Base-by-base conservation (phyloP, 768 basidiomycete genomes). In the Amanita rimosa region DNA sequence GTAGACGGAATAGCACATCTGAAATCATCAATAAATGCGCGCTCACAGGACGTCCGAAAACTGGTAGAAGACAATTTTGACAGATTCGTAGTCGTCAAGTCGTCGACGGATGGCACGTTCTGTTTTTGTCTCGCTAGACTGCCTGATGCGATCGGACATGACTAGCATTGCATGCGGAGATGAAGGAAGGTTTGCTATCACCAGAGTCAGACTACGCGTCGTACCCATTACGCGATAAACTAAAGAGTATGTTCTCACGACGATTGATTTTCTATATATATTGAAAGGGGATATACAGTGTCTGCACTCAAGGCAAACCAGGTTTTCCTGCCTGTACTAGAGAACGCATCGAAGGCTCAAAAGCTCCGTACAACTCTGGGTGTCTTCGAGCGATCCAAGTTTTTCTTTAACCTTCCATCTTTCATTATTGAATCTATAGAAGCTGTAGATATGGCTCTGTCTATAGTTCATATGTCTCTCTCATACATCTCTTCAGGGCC, bases 41-140 rank as follows among this genome's bases (percentile, higher is more conserved):
- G 94, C 38, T 94, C 92, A 1, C 89, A 94, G 55, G 96, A 94
- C n/a, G 83, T 98, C 49, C 75, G 93, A 35, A 79, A 94, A 17
- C 74, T 99, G 27, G 96, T 99, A 8, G 94, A 97, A 62, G 92
- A 97, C 57, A 96, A 98, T 64, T 97, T 98, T 64, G 94, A 98
- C 66, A 76, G 92, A 10, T 99, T 98, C 58, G 95, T 98, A 14
- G 88, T 90, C 2, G 95, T 99, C 49, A 99, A 99, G 59, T 89
- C 90, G 7, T 88, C 87, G 7, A 95, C 89, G n/a, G 94, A 95
- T 65, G 86, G 94, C 93, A 63, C 46, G 69, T 49, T 14, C 54
- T 46, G 26, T 39, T 24, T 26, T 36, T 29, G 43, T 26, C 14
- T 48, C 14, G 44, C 16, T 47, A 38, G 17, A 22, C 16, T 45